These are phyloP conservation scores for Ascochyta clinopodiicola DNA, from an alignment of 2,329 filamentous ascomycete species.

Conservation along the genomic window DNA sequence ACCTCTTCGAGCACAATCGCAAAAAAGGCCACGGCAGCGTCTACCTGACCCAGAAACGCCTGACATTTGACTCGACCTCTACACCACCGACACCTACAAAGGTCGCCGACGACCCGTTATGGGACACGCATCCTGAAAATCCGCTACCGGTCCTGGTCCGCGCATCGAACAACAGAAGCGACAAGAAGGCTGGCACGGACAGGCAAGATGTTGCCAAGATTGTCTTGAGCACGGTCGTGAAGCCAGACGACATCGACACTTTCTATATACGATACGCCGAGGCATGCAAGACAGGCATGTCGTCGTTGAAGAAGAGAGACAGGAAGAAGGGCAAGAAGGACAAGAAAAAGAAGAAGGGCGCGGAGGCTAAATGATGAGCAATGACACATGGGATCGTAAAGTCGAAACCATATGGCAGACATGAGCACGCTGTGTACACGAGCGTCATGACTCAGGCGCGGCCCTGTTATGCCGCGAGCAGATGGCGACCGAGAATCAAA, in stretches of 20 bases:
- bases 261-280: conserved; percentile 91
- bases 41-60: conserved; percentile 77
- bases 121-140: conserved; percentile 64
- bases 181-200: conserved; percentile 53
- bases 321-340: conserved; percentile 83
- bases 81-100: conserved; percentile 44
- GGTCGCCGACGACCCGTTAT: conserved; percentile 60
- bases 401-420: not conserved
- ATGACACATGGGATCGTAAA: not conserved
- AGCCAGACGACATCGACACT: conserved; percentile 73
- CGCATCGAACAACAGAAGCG: conserved; percentile 77
- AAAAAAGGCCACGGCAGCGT: conserved; percentile 75
- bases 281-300: conserved; percentile 88
- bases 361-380: not conserved
- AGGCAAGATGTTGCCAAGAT: conserved; percentile 62
- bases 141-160: conserved; percentile 79
- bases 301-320: conserved; percentile 88
- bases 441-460: not conserved
- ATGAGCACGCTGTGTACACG: not conserved
- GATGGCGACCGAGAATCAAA: not conserved
- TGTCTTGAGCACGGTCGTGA: conserved; percentile 84
- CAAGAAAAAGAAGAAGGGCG: conserved; percentile 70
- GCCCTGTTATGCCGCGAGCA: not conserved
- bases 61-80: conserved; percentile 53
- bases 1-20: conserved; percentile 72